phyloP scores from a whole-genome alignment of 2,329 filamentous ascomycete species.

The Proliferodiscus dingleyae region DNA sequence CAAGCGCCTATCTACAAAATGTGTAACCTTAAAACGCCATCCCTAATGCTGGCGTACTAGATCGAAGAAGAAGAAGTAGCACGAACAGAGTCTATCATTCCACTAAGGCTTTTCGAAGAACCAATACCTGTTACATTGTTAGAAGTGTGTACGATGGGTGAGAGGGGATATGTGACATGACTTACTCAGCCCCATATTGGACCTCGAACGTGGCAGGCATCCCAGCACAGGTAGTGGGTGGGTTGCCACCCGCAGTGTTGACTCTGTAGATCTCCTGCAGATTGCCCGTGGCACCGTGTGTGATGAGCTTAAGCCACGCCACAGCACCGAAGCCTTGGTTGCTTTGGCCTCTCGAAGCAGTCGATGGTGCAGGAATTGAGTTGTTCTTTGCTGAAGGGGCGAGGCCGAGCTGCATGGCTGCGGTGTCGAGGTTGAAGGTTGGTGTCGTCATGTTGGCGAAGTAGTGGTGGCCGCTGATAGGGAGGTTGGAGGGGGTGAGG shows the following conservation, averaged over 20 bases:
- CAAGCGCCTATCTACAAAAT: not conserved
- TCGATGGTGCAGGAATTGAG: slow-evolving; percentile 56
- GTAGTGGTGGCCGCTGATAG: slow-evolving; percentile 73
- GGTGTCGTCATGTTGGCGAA: slow-evolving; percentile 68
- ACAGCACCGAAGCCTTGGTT: slow-evolving; percentile 63
- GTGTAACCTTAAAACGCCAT: slow-evolving; percentile 3
- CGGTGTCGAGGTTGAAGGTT: slow-evolving; percentile 72
- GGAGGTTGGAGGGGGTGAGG: slow-evolving; percentile 54
- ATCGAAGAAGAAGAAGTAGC: not conserved
- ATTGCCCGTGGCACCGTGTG: slow-evolving; percentile 52
- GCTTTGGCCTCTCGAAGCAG: slow-evolving; percentile 52
- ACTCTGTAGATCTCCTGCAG: slow-evolving; percentile 78
- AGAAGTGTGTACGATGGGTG: slow-evolving; percentile 6
- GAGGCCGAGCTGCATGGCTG: slow-evolving; percentile 50
- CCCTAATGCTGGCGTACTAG: slow-evolving; percentile 2
- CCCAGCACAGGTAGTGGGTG: slow-evolving; percentile 68
- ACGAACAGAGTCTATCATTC: not conserved
- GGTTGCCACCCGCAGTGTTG: slow-evolving; percentile 73
- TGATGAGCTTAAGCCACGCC: slow-evolving; percentile 71
- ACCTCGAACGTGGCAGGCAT: slow-evolving; percentile 62
- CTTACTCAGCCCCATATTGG: slow-evolving; percentile 80
- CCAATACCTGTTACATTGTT: slow-evolving; percentile 25
- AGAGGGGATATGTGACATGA: slow-evolving; percentile 36
- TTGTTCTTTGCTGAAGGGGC: slow-evolving; percentile 58
- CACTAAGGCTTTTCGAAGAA: slow-evolving; percentile 19